Evolutionary conservation across 1,139 yeast genomes (phyloP), one percentile per base, ranked within the genome.

Genomic region (Yamadazyma sp.): DNA sequence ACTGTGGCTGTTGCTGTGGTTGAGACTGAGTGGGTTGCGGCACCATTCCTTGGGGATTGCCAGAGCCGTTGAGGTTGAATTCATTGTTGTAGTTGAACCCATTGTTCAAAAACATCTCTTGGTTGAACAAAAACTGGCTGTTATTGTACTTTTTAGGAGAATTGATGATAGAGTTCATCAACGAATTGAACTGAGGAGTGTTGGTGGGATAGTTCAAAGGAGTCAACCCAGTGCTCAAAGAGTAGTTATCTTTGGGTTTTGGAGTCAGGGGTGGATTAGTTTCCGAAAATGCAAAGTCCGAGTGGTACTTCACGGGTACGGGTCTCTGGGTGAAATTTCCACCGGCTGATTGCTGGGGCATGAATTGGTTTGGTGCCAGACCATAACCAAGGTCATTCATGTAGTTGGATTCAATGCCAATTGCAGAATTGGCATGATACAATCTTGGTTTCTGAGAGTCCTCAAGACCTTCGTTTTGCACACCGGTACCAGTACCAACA

Each of bases 131-230:
- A 45, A 62, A 61, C 37, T 60, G 62, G 26, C 44, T 40, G 29
- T 50, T 51, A 32, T 43, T 46, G 16, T 45, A 39, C 41, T 54
- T 58, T 40, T 60, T 68, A 3, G 73, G 72, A 13, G 71, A 64
- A 47, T 60, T 61, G 61, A 66, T 60, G 55, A 67, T 60, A 21
- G 70, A 60, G 48, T 66, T 61, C 73, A 70, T 68, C 57, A 68
- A 56, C 12, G 70, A 58, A 47, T 67, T 69, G 54, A 70, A 66
- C 43, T 66, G 73, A 2, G 76, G 75, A 11, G 75, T 70, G 17
- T 41, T 44, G 6, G 42, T 26, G 4, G 44, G 34, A 30, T 33
- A 29, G 20, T 27, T 33, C 22, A 46, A 34, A 4, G 73, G 73
- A 3, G 73, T 67, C 29, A 64, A 53, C 1, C 72, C 71, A 10